Base-by-base conservation (phyloP, 2,329 filamentous ascomycete genomes). In the Claviceps fusiformis region DNA sequence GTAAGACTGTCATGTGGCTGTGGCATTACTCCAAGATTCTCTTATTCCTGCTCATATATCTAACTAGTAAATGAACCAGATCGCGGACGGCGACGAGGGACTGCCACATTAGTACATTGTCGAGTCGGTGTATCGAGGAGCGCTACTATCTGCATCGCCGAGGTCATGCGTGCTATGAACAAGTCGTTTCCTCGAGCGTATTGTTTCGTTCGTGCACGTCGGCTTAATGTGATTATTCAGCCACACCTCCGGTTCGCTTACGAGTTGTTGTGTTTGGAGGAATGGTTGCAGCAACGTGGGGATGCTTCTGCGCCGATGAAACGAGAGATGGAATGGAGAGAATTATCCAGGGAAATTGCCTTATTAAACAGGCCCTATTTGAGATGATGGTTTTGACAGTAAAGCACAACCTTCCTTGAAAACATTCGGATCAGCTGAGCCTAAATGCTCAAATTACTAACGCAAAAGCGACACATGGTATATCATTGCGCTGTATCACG, bases 81-180 rank as follows among this genome's bases (percentile, higher is more conserved):
- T 61, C 82, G 83, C 61, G 91, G 92, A 41, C 87, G 86, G 65
- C 72, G 73, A 43, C 86, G 87, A 47, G 85, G 86, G 35, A 88
- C 82, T 5, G 89, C 92, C 29, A 97, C 93, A 0, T 77, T 98
- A 55, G 93, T 98, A 17, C 93, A 98, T 68, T 98, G 93, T 68
- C 86, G 93, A 19, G 93, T 98, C 8, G 93, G 93, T 50, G 93
- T 98, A 54, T 96, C 91, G 52, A 82, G 93, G 53, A 95, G 89
- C 59, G 93, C 93, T 13, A 98, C 92, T 1, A 96, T 98, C 58
- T 97, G 93, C 68, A 98, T 98, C 64, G 93, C 93, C n/a, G 91
- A 97, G 70, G 89, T 97, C 41, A 98, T 98, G 93, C 83, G 85
- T 41, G 77, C 85, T 31, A 71, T 89, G 62, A 77, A 82, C 27